Evolutionary conservation across 2,329 filamentous ascomycete species (phyloP).

Genomic region (Pyricularia sp.): DNA sequence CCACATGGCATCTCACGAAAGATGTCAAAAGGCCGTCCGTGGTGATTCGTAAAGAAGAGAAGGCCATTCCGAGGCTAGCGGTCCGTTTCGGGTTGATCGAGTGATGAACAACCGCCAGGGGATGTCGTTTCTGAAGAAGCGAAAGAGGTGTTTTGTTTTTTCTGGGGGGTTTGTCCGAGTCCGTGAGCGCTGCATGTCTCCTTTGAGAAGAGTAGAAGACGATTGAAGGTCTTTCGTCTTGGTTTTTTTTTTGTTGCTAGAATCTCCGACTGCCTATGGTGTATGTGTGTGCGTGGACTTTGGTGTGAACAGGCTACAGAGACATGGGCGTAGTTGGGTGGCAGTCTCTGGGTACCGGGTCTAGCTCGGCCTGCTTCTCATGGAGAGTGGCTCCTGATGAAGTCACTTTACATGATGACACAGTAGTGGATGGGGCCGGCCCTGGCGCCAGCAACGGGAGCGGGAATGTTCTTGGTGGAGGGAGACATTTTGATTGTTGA

Average conservation of each 20-base stretch:
- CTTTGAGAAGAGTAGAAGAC: background rate
- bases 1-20: background rate
- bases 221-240: background rate
- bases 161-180: background rate
- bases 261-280: background rate
- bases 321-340: background rate
- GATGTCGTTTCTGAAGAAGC: background rate
- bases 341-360: background rate
- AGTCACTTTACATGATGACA: slow-evolving; percentile 22
- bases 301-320: background rate
- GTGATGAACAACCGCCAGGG: background rate
- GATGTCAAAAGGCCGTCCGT: background rate
- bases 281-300: background rate
- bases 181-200: background rate
- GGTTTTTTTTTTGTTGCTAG: background rate
- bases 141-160: background rate
- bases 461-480: slow-evolving; percentile 17
- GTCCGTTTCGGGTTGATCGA: background rate
- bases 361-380: background rate
- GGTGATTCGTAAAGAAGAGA: background rate
- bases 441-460: slow-evolving; percentile 16
- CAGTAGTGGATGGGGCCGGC: slow-evolving; percentile 16
- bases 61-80: background rate
- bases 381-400: background rate
- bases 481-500: slow-evolving; percentile 20